Evolutionary conservation across 768 basidiomycete species (phyloP), one percentile per base, ranked within the genome.

Genomic region (Gloeopeniophorella convolvens): DNA sequence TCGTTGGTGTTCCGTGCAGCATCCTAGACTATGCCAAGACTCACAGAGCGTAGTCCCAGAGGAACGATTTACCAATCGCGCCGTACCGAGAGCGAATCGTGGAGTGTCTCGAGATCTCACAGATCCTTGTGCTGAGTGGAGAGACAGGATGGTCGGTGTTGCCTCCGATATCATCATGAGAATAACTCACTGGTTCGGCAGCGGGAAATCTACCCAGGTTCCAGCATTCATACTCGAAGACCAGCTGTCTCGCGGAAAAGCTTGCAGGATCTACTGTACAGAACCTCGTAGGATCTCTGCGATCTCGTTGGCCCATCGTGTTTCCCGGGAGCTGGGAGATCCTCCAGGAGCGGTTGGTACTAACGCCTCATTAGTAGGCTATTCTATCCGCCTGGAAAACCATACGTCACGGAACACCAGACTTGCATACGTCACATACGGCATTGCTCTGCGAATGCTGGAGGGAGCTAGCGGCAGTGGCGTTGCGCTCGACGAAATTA

Each of bases 121-220:
- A 95, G 62, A 77, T 95, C 12, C 75, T 97, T 27, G 93, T 97
- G 2, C 72, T 99, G 0, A 95, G 84, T 54, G 85, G 85, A 32
- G 85, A 87, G 62, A 88, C 85, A 9, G 85, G 86, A 54, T 87
- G 84, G 80, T 79, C 47, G 52, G 71, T 54, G 16, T 6, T 3
- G 10, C 40, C 11, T n/a, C 20, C n/a, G 48, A 44, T 43, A 50
- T 60, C 32, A 55, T 18, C 12, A 16, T 42, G 18, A 43, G 30
- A 11, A 20, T 44, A 24, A 48, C 12, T 26, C 7, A 27, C 16
- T 37, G 50, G 11, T 33, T 45, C 42, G 45, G 44, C 44, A 93
- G 92, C 61, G 95, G 95, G 8, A 99, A 99, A 70, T 96, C 93
- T 2, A 98, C 95, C 0, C 95, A 98, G 69, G 80, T 97, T 3